Evolutionary conservation across 805 yeast genomes (phyloP).

Genomic region (Pichia deserticola): DNA sequence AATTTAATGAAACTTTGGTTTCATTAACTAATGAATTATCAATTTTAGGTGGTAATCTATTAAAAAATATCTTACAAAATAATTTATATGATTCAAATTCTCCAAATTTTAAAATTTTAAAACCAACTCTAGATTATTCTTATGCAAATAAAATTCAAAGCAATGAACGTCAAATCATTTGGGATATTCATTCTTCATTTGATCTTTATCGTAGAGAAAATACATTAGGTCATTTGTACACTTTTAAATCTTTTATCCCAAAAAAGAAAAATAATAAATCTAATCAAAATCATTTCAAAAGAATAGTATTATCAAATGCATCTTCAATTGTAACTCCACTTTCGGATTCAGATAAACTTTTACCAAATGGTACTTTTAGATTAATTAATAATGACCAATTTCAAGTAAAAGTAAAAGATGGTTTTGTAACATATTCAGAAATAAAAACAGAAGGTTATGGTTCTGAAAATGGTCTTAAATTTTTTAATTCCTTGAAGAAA

Average conservation of each 20-base stretch:
- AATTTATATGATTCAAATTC: conserved; percentile 21
- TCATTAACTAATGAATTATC: conserved; percentile 49
- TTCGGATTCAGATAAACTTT: neutral
- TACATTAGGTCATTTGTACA: conserved; percentile 50
- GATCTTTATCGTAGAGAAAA: conserved; percentile 36
- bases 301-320: conserved; percentile 44
- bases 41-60: conserved; percentile 49
- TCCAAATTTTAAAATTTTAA: conserved; percentile 11
- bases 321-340: neutral
- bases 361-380: conserved; percentile 3
- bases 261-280: conserved; percentile 12
- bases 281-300: conserved; percentile 12
- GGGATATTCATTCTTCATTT: conserved; percentile 28
- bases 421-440: conserved; percentile 28
- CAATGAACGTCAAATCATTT: conserved; percentile 35
- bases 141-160: conserved; percentile 53
- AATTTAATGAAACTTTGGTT: conserved; percentile 35
- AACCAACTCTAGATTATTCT: conserved; percentile 32
- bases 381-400: neutral
- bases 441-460: conserved; percentile 52
- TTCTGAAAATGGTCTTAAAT: conserved; percentile 38
- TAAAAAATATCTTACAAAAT: conserved; percentile 37
- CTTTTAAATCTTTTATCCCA: conserved; percentile 33
- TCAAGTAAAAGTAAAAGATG: conserved; percentile 34
- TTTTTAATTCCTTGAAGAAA: conserved; percentile 37